Evolutionary conservation across 306 rosid species (phyloP).

Genomic region (Ochetophila trinervis): DNA sequence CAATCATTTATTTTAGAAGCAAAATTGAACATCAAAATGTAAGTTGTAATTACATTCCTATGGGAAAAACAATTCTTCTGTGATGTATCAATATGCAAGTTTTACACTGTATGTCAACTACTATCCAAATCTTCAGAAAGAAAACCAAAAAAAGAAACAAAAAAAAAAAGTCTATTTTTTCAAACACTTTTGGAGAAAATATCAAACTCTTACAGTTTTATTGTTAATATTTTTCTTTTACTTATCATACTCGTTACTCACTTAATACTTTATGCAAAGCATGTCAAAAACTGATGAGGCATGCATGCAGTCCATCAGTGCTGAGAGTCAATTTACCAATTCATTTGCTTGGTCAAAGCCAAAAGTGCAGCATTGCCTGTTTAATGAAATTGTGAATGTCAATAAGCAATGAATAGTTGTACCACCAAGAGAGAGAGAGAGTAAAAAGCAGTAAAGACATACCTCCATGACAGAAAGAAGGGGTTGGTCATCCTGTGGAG

Average conservation of each 20-base stretch:
- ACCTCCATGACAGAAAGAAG: constrained; percentile 60
- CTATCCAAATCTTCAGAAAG: constrained; percentile 7
- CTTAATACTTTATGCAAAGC: constrained; percentile 21
- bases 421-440: not conserved
- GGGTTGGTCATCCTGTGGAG: constrained; percentile 36
- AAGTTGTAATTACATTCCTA: too few species aligned
- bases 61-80: too few species aligned
- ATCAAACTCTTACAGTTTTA: not conserved
- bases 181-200: constrained; percentile 12
- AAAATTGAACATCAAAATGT: too few species aligned
- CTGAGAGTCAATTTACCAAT: constrained; percentile 19
- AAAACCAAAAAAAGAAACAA: not conserved
- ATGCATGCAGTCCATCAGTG: constrained; percentile 13
- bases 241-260: not conserved
- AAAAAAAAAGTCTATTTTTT: constrained; percentile 21
- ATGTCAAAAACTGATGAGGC: constrained; percentile 26
- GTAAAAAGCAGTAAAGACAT: constrained; percentile 10
- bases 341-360: constrained; percentile 55
- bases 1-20: too few species aligned
- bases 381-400: constrained; percentile 30
- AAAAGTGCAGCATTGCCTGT: constrained; percentile 94
- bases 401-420: not conserved
- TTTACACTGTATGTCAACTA: constrained; percentile 17
- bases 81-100: constrained; percentile 23
- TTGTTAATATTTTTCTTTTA: too few species aligned